Evolutionary conservation across 192 early-diverging fungal species (phyloP).

Genomic region (Coemansia sp.): DNA sequence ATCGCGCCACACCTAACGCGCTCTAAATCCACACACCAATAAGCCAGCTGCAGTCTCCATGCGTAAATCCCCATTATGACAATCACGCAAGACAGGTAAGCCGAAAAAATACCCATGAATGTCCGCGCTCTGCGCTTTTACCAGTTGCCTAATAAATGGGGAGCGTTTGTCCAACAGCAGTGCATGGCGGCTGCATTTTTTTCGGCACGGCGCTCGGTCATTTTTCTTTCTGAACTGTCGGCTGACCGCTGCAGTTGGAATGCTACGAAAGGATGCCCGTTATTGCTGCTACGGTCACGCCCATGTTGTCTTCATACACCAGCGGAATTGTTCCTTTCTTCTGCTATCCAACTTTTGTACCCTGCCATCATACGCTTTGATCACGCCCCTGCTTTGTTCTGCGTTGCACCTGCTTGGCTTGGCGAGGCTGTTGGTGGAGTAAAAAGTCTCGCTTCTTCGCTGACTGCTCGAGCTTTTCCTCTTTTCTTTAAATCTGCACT

Average conservation of each 20-base stretch:
- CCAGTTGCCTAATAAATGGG: not conserved
- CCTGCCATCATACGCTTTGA: slow-evolving; percentile 4
- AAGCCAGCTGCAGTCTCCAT: not conserved
- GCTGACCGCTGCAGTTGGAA: not conserved
- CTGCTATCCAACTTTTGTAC: not conserved
- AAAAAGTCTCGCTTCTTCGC: not conserved
- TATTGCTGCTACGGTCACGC: not conserved
- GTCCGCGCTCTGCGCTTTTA: slow-evolving; percentile 1
- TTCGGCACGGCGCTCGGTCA: slow-evolving; percentile 10
- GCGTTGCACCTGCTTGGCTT: not conserved
- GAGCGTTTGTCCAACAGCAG: not conserved
- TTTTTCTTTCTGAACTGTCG: not conserved
- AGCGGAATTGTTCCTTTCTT: not conserved
- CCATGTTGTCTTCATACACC: not conserved
- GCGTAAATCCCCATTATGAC: slow-evolving; percentile 20
- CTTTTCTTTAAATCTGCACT: slow-evolving; percentile 6
- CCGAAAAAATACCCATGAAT: slow-evolving; percentile 42
- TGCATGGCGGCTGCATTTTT: not conserved
- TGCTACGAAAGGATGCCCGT: not conserved
- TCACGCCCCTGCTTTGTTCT: not conserved
- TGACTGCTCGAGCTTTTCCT: not conserved
- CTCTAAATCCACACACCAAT: not conserved
- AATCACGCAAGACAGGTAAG: slow-evolving; percentile 44
- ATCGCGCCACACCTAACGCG: not conserved
- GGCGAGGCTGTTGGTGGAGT: not conserved